phyloP scores from a whole-genome alignment of 441 rosid species.

The Biscutella auriculata region DNA sequence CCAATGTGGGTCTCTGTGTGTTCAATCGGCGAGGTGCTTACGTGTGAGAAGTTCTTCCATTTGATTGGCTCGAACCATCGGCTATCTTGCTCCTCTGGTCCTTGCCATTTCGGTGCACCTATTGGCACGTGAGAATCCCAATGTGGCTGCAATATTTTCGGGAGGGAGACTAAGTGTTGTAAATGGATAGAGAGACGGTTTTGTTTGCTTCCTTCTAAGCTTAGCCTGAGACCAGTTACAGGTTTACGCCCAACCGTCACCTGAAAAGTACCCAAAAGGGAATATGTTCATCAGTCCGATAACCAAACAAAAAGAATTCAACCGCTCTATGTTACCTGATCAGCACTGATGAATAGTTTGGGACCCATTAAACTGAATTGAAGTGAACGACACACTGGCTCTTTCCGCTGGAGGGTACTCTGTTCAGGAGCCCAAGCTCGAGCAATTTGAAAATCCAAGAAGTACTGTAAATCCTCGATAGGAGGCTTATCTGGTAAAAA shows the following conservation, averaged over 20 bases:
- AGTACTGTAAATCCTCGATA: constrained; percentile 64
- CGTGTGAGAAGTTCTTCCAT: constrained; percentile 82
- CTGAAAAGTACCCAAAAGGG: constrained; percentile 24
- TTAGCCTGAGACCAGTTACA: constrained; percentile 57
- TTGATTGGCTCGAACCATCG: constrained; percentile 79
- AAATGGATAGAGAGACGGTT: constrained; percentile 60
- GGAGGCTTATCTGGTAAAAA: constrained; percentile 60
- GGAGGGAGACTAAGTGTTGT: constrained; percentile 67
- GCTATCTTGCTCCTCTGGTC: constrained; percentile 80
- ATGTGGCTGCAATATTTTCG: constrained; percentile 69
- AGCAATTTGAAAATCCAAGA: constrained; percentile 63
- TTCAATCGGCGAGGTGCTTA: constrained; percentile 67
- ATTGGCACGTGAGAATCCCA: constrained; percentile 74
- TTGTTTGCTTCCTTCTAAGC: constrained; percentile 59
- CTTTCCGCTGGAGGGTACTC: constrained; percentile 61
- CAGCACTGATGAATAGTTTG: constrained; percentile 59
- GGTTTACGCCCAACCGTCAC: constrained; percentile 80
- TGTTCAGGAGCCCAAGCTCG: constrained; percentile 73
- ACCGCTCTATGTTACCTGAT: constrained; percentile 37
- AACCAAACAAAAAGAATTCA: neutral
- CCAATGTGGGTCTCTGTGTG: constrained; percentile 58
- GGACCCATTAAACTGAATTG: constrained; percentile 86
- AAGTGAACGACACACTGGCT: constrained; percentile 56
- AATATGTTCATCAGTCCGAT: neutral
- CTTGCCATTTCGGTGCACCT: constrained; percentile 81